Conservation (phyloP, 2,329 filamentous ascomycete species). For the Elsinoe batatas region DNA sequence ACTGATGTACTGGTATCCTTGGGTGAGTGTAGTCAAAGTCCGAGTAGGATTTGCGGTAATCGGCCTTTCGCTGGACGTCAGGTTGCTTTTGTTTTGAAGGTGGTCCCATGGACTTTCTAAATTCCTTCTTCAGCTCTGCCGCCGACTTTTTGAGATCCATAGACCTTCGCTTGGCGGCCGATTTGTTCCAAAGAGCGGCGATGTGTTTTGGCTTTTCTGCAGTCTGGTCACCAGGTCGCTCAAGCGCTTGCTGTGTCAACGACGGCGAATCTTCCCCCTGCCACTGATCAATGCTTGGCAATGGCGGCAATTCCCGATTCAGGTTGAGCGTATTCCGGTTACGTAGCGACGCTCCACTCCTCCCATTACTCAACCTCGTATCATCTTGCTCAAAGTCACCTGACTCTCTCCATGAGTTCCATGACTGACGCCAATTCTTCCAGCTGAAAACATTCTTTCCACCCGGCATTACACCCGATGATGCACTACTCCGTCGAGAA, state of each 20-base stretch:
- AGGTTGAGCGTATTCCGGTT: constrained; percentile 28
- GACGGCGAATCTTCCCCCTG: constrained; percentile 19
- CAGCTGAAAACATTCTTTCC: constrained; percentile 8
- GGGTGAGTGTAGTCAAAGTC: constrained; percentile 4
- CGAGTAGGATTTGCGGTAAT: constrained; percentile 9
- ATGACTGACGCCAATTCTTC: constrained; percentile 11
- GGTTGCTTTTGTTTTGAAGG: not conserved
- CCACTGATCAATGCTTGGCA: constrained; percentile 37
- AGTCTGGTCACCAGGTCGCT: not conserved
- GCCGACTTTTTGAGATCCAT: constrained; percentile 8
- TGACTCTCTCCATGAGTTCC: constrained; percentile 27
- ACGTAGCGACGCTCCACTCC: constrained; percentile 13
- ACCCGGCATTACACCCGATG: constrained; percentile 11
- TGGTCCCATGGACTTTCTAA: constrained; percentile 7
- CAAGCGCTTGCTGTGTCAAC: not conserved
- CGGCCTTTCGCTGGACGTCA: not conserved
- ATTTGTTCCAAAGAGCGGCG: constrained; percentile 2
- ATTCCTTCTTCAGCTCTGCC: constrained; percentile 3
- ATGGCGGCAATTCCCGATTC: constrained; percentile 38
- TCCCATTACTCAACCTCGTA: constrained; percentile 14
- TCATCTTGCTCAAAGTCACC: constrained; percentile 8
- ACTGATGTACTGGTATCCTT: not conserved
- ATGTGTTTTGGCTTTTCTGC: constrained; percentile 5
- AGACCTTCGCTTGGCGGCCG: constrained; percentile 5
- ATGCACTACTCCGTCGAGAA: constrained; percentile 10